Conservation (phyloP, 805 yeast species). For the Saturnispora gosingensis region DNA sequence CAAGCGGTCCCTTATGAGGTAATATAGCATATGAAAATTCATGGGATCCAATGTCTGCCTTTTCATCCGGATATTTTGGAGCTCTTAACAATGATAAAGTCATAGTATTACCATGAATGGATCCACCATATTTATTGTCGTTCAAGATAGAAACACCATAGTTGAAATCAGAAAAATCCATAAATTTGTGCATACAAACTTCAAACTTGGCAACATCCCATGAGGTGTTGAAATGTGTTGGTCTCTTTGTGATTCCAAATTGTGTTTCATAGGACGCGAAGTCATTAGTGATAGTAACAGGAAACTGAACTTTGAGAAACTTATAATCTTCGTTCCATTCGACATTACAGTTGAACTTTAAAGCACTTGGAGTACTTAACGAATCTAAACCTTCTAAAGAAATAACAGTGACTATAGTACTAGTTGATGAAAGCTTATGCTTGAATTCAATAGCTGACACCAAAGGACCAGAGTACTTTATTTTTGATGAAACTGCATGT, state of each 20-base stretch:
- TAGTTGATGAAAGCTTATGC: slow-evolving; percentile 47
- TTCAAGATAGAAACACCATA: slow-evolving; percentile 85
- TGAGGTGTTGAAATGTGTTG: slow-evolving; percentile 88
- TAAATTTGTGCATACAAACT: slow-evolving; percentile 89
- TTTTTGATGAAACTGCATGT: slow-evolving; percentile 30
- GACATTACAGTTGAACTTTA: slow-evolving; percentile 51
- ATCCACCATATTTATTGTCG: slow-evolving; percentile 83
- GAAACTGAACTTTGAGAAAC: slow-evolving; percentile 91
- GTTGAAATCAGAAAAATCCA: slow-evolving; percentile 77
- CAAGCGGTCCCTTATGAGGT: slow-evolving; percentile 70
- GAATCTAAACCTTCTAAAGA: slow-evolving; percentile 51
- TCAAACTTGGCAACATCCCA: slow-evolving; percentile 98
- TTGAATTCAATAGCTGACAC: slow-evolving; percentile 55
- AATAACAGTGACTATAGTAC: slow-evolving; percentile 57
- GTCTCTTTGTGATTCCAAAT: slow-evolving; percentile 83
- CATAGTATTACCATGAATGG: slow-evolving; percentile 88
- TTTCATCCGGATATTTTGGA: slow-evolving; percentile 89
- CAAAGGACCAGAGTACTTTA: slow-evolving; percentile 44
- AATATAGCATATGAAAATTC: slow-evolving; percentile 71
- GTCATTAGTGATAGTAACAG: slow-evolving; percentile 71
- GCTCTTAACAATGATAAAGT: slow-evolving; percentile 80
- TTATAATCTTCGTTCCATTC: slow-evolving; percentile 84
- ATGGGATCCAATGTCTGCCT: slow-evolving; percentile 91
- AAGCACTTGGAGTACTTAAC: slow-evolving; percentile 28
- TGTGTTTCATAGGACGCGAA: slow-evolving; percentile 87